A percentile compares a stretch with the other conserved stretches of the same genome.
phyloP scores from a whole-genome alignment of 2,329 filamentous ascomycete genomes.

The Daldinia sp. region DNA sequence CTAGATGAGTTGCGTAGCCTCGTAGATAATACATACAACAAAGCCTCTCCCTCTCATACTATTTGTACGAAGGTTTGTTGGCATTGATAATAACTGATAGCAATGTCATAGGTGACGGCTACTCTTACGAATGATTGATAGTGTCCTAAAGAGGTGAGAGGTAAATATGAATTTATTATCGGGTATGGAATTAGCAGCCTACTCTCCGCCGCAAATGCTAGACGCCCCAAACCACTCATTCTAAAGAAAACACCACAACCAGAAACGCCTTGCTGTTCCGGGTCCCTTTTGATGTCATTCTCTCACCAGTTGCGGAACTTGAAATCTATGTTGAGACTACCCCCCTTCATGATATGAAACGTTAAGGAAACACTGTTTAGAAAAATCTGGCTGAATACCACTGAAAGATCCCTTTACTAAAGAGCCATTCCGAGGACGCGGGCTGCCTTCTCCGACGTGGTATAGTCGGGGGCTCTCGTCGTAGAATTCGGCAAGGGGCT shows the following conservation, averaged over 20 bases:
- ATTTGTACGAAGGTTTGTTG: not conserved
- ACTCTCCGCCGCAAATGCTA: constrained; percentile 29
- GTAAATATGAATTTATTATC: constrained; percentile 18
- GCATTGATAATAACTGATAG: not conserved
- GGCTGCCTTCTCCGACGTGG: constrained; percentile 50
- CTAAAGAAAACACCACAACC: constrained; percentile 14
- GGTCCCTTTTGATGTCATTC: constrained; percentile 24
- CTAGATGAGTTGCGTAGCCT: too few species aligned
- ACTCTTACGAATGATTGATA: not conserved
- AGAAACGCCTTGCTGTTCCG: constrained; percentile 34
- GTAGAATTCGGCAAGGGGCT: constrained; percentile 45
- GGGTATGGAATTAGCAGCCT: constrained; percentile 24
- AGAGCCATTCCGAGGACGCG: constrained; percentile 50
- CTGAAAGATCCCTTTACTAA: constrained; percentile 26
- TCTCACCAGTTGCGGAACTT: constrained; percentile 18
- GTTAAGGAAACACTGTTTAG: not conserved
- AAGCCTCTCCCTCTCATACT: not conserved
- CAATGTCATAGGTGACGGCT: not conserved
- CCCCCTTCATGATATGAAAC: constrained; percentile 8
- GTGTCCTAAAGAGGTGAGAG: not conserved
- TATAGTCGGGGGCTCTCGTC: constrained; percentile 45
- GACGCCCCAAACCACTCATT: constrained; percentile 13
- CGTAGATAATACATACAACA: not conserved
- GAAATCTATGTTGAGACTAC: constrained; percentile 11
- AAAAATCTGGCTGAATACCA: not conserved